Percentiles rank a stretch among this genome's conserved stretches.
These are phyloP conservation scores for Colletotrichum paranaense DNA, from an alignment of 2,329 filamentous ascomycete genomes.

Conservation along the genomic window DNA sequence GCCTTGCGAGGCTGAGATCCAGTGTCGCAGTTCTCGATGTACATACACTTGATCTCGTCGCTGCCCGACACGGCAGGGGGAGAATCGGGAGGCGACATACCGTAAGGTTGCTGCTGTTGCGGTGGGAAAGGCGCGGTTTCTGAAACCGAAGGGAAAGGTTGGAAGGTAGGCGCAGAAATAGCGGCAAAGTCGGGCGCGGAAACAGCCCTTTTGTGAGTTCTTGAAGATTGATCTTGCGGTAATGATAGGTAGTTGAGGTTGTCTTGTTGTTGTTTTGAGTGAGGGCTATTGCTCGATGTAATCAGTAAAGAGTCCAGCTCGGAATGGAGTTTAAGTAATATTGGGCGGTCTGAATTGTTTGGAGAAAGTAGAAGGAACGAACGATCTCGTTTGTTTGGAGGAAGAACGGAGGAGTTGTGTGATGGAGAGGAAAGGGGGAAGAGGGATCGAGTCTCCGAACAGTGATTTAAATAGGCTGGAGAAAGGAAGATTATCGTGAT, in stretches of 20 bases:
- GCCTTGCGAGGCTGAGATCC: slow-evolving; percentile 76
- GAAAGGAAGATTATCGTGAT: not conserved
- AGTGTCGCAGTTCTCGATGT: slow-evolving; percentile 67
- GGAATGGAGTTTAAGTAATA: not conserved
- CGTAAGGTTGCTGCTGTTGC: slow-evolving; percentile 36
- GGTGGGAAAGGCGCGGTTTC: slow-evolving; percentile 25
- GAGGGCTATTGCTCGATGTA: slow-evolving; percentile 21
- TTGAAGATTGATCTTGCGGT: slow-evolving; percentile 38
- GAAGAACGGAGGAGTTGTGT: not conserved
- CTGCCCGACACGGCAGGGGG: slow-evolving; percentile 25
- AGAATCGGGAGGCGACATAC: slow-evolving; percentile 26
- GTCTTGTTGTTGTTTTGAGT: slow-evolving; percentile 32
- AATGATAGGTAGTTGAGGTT: slow-evolving; percentile 31
- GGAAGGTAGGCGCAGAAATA: slow-evolving; percentile 35
- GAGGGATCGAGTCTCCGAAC: not conserved
- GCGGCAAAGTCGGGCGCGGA: slow-evolving; percentile 60
- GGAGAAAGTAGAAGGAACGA: too few species aligned
- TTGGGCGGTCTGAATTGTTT: not conserved
- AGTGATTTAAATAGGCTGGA: not conserved
- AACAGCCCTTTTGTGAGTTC: slow-evolving; percentile 59
- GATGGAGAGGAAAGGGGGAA: not conserved
- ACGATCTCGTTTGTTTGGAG: not conserved
- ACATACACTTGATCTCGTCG: slow-evolving; percentile 58
- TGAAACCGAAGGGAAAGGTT: slow-evolving; percentile 36
- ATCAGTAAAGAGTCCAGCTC: slow-evolving; percentile 29